A percentile compares a stretch with the other conserved stretches of the same genome.
Conservation (phyloP, 768 basidiomycete species). For the Pleurotus cornucopiae region DNA sequence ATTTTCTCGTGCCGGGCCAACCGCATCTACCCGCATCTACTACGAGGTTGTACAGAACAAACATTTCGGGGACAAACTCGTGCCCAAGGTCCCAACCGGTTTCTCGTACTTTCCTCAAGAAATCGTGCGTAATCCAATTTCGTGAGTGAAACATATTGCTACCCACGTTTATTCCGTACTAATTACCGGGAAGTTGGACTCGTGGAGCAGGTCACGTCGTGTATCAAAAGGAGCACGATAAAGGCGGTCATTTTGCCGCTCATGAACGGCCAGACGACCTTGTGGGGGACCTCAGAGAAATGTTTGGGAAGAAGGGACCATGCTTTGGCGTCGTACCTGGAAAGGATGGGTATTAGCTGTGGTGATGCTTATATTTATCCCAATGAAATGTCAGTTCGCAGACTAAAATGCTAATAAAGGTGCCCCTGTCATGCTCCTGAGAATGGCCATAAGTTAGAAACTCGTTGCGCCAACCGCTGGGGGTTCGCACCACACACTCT, state of each 20-base stretch:
- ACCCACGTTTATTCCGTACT: background rate
- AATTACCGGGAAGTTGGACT: slow-evolving; percentile 37
- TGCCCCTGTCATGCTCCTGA: too few relatives aligned
- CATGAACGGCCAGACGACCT: slow-evolving; percentile 45
- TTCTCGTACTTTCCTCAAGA: slow-evolving; percentile 47
- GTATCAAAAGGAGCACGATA: slow-evolving; percentile 42
- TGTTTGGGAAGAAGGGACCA: slow-evolving; percentile 51
- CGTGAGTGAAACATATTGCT: background rate
- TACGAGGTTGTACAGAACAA: slow-evolving; percentile 35
- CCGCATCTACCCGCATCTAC: slow-evolving; percentile 55
- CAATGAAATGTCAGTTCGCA: too few relatives aligned
- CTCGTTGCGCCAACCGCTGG: too few relatives aligned
- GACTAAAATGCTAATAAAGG: too few relatives aligned
- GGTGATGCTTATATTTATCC: too few relatives aligned
- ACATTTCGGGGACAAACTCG: slow-evolving; percentile 2
- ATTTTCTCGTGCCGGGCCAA: slow-evolving; percentile 56
- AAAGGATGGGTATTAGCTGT: slow-evolving; percentile 32
- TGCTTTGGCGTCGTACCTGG: slow-evolving; percentile 44
- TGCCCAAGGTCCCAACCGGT: slow-evolving; percentile 38
- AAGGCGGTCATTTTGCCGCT: slow-evolving; percentile 59
- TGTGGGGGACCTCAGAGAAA: slow-evolving; percentile 45
- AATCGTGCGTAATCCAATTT: slow-evolving; percentile 10
- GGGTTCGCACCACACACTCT: too few relatives aligned
- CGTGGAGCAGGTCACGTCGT: slow-evolving; percentile 32
- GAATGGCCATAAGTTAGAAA: too few relatives aligned